Conservation (phyloP, 2,329 filamentous ascomycete species). For the Ceratocystiopsis minuta region DNA sequence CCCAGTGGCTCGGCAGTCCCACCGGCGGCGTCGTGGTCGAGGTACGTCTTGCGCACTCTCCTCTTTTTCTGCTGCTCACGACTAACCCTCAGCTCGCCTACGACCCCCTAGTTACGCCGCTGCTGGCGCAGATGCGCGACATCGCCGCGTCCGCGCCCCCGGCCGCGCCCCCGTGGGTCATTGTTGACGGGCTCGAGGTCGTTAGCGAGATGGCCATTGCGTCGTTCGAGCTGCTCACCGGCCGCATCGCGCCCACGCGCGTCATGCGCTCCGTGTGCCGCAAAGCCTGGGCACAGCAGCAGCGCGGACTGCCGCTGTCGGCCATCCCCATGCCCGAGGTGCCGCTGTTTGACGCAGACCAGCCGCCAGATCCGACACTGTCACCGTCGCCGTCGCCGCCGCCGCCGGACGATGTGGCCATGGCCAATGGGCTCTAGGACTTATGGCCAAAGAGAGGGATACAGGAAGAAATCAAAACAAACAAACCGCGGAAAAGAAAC, state of each 20-base stretch:
- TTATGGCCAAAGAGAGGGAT: no score
- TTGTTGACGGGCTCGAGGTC: conserved; percentile 55
- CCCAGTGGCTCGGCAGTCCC: conserved; percentile 49
- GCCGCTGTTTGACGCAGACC: no score
- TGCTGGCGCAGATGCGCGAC: conserved; percentile 46
- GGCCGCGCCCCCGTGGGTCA: conserved; percentile 44
- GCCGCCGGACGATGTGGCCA: no score
- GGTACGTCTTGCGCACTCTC: conserved; percentile 12
- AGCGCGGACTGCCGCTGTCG: conserved; percentile 1
- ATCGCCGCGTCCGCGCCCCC: conserved; percentile 23
- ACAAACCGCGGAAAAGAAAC: no score
- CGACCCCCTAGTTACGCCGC: conserved; percentile 49
- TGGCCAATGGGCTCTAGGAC: no score
- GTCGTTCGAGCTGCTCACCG: conserved; percentile 61
- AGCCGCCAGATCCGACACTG: no score
- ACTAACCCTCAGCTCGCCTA: conserved; percentile 36
- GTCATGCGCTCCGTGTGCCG: conserved; percentile 45
- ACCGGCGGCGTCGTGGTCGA: conserved; percentile 60
- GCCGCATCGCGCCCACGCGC: conserved; percentile 48
- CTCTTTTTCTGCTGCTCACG: not conserved
- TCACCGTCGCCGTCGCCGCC: no score
- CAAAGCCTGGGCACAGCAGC: conserved; percentile 23
- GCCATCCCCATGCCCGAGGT: no score
- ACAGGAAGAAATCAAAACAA: no score
- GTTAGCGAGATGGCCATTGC: conserved; percentile 59